phyloP scores from a whole-genome alignment of 2,329 filamentous ascomycete genomes.

The Talaromyces sp. region DNA sequence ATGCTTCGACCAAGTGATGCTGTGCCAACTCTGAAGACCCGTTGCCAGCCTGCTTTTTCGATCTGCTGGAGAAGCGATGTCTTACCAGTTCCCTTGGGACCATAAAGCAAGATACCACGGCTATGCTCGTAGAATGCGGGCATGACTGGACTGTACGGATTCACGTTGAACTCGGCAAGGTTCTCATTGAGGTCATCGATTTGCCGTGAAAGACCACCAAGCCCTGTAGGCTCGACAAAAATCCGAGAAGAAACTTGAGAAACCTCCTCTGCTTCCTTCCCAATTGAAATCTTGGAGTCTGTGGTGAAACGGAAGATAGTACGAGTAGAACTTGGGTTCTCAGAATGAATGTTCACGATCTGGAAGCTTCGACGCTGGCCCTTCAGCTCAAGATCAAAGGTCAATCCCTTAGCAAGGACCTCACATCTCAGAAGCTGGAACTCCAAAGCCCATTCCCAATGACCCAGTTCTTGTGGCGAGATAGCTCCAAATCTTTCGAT shows the following conservation, averaged over 20 bases:
- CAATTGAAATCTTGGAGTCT: conserved; percentile 36
- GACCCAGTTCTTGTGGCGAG: conserved; percentile 36
- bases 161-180: conserved; percentile 58
- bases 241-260: conserved; percentile 15
- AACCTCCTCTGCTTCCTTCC: conserved; percentile 23
- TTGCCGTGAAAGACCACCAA: conserved; percentile 70
- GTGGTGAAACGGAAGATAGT: conserved; percentile 42
- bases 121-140: conserved; percentile 45
- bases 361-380: conserved; percentile 65
- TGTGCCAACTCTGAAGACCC: conserved; percentile 57
- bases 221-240: conserved; percentile 48
- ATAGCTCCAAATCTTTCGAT: conserved; percentile 40
- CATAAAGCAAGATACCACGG: conserved; percentile 74
- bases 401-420: conserved; percentile 69
- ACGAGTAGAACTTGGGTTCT: conserved; percentile 40
- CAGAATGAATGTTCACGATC: conserved; percentile 58
- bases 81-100: conserved; percentile 84
- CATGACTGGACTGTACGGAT: conserved; percentile 35
- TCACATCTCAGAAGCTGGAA: conserved; percentile 59
- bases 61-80: conserved; percentile 71
- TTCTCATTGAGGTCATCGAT: conserved; percentile 68
- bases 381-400: conserved; percentile 64
- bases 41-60: conserved; percentile 69
- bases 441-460: conserved; percentile 55
- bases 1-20: conserved; percentile 38